Evolutionary conservation across 495 filamentous ascomycete genomes (phyloP).

Genomic region (Podospora appendiculata): DNA sequence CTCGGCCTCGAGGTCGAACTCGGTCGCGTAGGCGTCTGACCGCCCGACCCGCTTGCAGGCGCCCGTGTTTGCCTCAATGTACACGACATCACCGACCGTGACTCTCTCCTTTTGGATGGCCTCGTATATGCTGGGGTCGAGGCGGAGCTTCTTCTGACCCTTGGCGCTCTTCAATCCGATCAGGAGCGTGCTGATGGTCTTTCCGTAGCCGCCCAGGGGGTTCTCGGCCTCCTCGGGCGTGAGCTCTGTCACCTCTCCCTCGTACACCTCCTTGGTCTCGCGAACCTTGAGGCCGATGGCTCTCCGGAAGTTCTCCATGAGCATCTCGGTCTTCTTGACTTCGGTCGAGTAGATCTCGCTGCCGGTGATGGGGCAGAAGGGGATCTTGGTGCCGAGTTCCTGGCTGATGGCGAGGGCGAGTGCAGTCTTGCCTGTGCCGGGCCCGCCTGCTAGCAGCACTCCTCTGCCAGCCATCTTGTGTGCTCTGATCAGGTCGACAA

Average conservation of each 20-base stretch:
- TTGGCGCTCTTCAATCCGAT: conserved; percentile 85
- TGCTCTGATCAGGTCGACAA: conserved; percentile 87
- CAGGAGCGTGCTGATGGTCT: conserved; percentile 84
- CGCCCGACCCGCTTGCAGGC: conserved; percentile 93
- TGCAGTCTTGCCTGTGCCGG: conserved; percentile 95
- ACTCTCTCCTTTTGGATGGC: conserved; percentile 97
- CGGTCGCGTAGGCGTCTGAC: conserved; percentile 92
- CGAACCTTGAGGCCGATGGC: conserved; percentile 94
- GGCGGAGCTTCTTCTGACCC: conserved; percentile 91
- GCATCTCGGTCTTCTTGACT: conserved; percentile 96
- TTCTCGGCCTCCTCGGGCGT: conserved; percentile 98
- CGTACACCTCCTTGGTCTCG: conserved; percentile 97
- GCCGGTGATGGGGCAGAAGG: conserved; percentile 93
- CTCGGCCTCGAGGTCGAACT: conserved; percentile 97
- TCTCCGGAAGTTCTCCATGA: conserved; percentile 97
- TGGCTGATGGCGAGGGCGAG: conserved; percentile 90
- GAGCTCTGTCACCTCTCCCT: conserved; percentile 92
- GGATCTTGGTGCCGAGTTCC: conserved; percentile 93
- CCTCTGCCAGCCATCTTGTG: conserved; percentile 97
- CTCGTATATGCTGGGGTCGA: conserved; percentile 97
- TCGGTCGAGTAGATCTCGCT: conserved; percentile 96
- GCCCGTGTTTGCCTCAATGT: conserved; percentile 97
- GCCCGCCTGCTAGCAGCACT: conserved; percentile 82
- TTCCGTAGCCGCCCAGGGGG: conserved; percentile 89
- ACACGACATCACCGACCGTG: conserved; percentile 92